These are phyloP conservation scores for Tetracladium setigerum DNA, from an alignment of 495 filamentous ascomycete genomes.

Conservation along the genomic window DNA sequence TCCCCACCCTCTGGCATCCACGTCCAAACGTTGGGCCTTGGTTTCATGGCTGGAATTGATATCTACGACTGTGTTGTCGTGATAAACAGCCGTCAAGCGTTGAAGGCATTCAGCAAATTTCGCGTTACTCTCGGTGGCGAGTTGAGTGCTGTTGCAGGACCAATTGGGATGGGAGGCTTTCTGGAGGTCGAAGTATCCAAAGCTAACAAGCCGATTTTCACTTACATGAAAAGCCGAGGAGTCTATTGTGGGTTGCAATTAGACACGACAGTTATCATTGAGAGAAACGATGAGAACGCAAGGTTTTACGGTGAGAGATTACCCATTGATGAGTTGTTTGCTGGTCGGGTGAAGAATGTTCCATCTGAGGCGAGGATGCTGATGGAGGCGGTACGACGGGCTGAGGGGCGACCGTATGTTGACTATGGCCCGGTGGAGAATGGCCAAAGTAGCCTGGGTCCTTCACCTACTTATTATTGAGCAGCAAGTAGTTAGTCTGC, in stretches of 20 bases:
- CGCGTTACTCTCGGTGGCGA: conserved; percentile 70
- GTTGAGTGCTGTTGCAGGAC: conserved; percentile 65
- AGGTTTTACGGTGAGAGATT: conserved; percentile 63
- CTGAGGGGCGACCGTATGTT: conserved; percentile 11
- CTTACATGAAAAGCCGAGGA: conserved; percentile 74
- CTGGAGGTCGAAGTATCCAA: conserved; percentile 48
- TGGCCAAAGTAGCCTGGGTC: too few relatives aligned
- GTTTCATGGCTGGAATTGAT: conserved; percentile 72
- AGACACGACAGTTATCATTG: conserved; percentile 71
- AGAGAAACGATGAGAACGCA: conserved; percentile 75
- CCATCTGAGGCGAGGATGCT: conserved; percentile 13
- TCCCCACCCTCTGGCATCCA: conserved; percentile 70
- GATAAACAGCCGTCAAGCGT: conserved; percentile 66
- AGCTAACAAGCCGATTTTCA: conserved; percentile 54
- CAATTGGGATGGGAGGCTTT: conserved; percentile 61
- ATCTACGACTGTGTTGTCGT: conserved; percentile 82
- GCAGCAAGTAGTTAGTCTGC: too few relatives aligned
- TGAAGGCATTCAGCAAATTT: conserved; percentile 65
- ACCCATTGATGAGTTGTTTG: conserved; percentile 56
- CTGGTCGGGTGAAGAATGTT: conserved; percentile 45
- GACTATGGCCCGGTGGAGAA: conserved; percentile 3
- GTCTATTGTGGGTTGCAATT: conserved; percentile 72
- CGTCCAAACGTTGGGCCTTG: conserved; percentile 66
- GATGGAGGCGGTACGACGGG: conserved; percentile 16
- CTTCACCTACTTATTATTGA: too few relatives aligned